Evolutionary conservation across 345 rosid species (phyloP), one percentile per base, ranked within the genome.

Genomic region (Linum tenue): DNA sequence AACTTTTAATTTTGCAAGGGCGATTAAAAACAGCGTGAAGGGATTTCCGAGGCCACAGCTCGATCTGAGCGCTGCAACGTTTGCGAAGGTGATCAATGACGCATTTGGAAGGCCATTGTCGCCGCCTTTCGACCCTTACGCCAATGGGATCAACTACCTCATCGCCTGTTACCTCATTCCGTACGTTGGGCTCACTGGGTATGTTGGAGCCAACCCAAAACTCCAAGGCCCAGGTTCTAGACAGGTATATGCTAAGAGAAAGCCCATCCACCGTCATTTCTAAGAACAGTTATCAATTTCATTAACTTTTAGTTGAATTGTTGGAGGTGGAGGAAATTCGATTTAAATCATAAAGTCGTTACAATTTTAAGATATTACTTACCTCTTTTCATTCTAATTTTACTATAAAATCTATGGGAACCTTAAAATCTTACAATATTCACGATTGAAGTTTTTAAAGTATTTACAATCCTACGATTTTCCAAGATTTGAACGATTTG

Each of bases 81-180:
- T 65, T 14, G 69, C 61, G 1, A 10, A 39, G 41, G 37, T 39
- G 0, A 12, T 65, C 5, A 60, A 65, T 36, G 9, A 56, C 9
- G 69, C 69, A 39, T 4, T 65, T 8, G 61, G 69, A 16, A 4
- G 11, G 44, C 38, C 15, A n/a, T 53, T 56, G 44, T 7, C 9
- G 2, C 69, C 69, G 38, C 67, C 59, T 5, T 65, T 65, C 37
- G 37, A 65, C 11, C 69, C 69, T 15, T 65, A 65, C 38, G 61
- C 62, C 50, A 55, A 55, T 50, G 12, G 50, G 1, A 1, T 56
- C n/a, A 66, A 66, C 55, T 66, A 39, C n/a, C 69, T 66, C 39
- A 7, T 66, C 7, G 62, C 63, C 2, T 39, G 39, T 53, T 66
- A 66, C 40, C 3, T 66, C 15, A 22, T 66, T 5, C 69, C 69